These are phyloP conservation scores for Elsinoe perseae DNA, from an alignment of 2,329 filamentous ascomycete genomes.

Conservation along the genomic window DNA sequence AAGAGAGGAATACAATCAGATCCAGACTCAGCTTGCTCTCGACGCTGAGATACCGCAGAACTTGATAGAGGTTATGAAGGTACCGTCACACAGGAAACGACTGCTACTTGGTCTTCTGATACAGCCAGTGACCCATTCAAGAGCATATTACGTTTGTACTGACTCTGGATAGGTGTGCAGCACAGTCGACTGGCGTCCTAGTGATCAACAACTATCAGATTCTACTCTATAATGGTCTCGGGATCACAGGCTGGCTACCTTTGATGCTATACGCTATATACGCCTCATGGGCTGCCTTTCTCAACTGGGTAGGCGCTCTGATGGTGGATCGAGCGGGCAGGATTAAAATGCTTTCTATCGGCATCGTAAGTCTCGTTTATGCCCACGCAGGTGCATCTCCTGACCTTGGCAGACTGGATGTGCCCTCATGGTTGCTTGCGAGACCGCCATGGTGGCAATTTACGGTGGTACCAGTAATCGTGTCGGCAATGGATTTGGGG, in stretches of 20 bases:
- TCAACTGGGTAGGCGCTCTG: neutral
- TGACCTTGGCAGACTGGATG: neutral
- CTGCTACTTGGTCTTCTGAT: neutral
- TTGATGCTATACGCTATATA: constrained; percentile 39
- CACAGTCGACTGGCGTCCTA: constrained; percentile 22
- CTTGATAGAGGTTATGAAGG: constrained; percentile 29
- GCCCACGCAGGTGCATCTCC: neutral
- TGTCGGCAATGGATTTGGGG: constrained; percentile 31
- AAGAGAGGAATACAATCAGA: constrained; percentile 37
- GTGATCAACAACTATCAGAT: constrained; percentile 35
- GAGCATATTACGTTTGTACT: constrained; percentile 27
- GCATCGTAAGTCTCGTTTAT: constrained; percentile 24
- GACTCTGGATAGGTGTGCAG: constrained; percentile 23
- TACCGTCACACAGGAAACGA: neutral
- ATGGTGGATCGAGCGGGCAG: neutral
- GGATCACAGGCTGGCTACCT: constrained; percentile 33
- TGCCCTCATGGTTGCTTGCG: constrained; percentile 25
- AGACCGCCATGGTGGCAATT: constrained; percentile 31
- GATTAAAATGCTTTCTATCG: constrained; percentile 22
- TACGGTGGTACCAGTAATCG: constrained; percentile 31
- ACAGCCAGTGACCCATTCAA: neutral
- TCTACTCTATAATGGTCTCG: constrained; percentile 34
- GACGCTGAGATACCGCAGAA: constrained; percentile 31
- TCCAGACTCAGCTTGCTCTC: constrained; percentile 39
- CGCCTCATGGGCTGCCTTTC: neutral